phyloP scores from a whole-genome alignment of 176 grass and related monocot genomes.

The Zizania latifolia region DNA sequence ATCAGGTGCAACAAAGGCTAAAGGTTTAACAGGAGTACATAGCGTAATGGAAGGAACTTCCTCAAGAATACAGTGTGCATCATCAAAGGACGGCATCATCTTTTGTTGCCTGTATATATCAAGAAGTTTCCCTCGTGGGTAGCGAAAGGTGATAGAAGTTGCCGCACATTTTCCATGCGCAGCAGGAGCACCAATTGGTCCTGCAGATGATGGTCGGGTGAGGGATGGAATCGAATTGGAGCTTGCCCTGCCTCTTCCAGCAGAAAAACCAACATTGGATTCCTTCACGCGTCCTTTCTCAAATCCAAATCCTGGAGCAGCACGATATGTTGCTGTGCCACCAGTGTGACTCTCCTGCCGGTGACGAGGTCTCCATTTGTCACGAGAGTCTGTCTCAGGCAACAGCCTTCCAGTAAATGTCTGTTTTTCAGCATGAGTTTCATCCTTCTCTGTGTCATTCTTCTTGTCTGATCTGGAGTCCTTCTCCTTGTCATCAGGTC shows the following conservation, averaged over 20 bases:
- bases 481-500: slow-evolving; percentile 90
- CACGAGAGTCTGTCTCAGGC: slow-evolving; percentile 81
- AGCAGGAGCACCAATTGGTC: slow-evolving; percentile 64
- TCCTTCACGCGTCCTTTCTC: slow-evolving; percentile 65
- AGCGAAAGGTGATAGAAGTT: slow-evolving; percentile 49
- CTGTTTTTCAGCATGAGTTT: slow-evolving; percentile 56
- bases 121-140: slow-evolving; percentile 93
- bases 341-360: slow-evolving; percentile 63
- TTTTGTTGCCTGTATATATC: slow-evolving; percentile 89
- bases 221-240: slow-evolving; percentile 37
- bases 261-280: slow-evolving; percentile 69
- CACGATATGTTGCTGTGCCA: slow-evolving; percentile 52
- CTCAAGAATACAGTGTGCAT: slow-evolving; percentile 37
- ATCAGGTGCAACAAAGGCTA: slow-evolving; percentile 75
- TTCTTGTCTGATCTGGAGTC: slow-evolving; percentile 73
- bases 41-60: slow-evolving; percentile 67
- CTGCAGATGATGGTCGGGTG: slow-evolving; percentile 37
- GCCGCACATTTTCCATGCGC: slow-evolving; percentile 28
- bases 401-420: slow-evolving; percentile 52
- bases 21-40: slow-evolving; percentile 49
- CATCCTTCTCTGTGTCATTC: slow-evolving; percentile 56
- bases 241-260: slow-evolving; percentile 80
- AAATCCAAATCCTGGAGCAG: slow-evolving; percentile 86
- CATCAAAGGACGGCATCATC: slow-evolving; percentile 33
- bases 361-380: slow-evolving; percentile 99